Base-by-base conservation (phyloP, 176 grass and related monocot species). In the Ensete ventricosum region DNA sequence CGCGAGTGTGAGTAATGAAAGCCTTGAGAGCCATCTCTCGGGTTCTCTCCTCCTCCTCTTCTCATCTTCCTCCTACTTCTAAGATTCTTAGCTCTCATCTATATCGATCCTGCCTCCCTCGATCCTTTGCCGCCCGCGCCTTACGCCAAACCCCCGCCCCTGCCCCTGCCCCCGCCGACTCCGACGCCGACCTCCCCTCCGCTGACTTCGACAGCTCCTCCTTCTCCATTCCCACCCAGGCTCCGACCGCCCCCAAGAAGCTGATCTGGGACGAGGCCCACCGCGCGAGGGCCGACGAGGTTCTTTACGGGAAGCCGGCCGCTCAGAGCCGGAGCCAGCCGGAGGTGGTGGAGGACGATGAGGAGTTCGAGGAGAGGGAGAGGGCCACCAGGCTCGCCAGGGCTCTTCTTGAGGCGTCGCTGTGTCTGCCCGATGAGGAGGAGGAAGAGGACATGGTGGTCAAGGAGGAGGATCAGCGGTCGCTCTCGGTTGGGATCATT, bases 381-480 rank as follows among this genome's bases (percentile, higher is more conserved):
- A 84, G 62, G 51, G 81, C 84, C 16, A 54, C 87, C 58, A 83
- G 85, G 52, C 87, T 96, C 14, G 93, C 90, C 55, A 71, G 87
- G 54, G 87, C 90, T 50, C 87, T 96, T 25, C 87, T 96, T 29
- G 89, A 96, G 79, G 93, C 87, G 21, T 89, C 89, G 8, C 63
- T 92, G 69, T 81, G 90, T 69, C 90, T 79, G 53, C 85, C 83
- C 25, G 93, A 96, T 52, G 87, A 92, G 24, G 83, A 66, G 21
- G 88, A 91, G 22, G 84, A 66, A 24, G 77, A 80, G 8, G 25
- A 80, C 24, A 82, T 82, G 82, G 89, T 84, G 63, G 85, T 96
- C 67, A 96, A 88, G 86, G 76, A 86, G 76, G 93, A 96, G 76
- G 93, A 96, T 55, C 89, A 96, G 85, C 85, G 78, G 81, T 90